phyloP scores from a whole-genome alignment of 139 green algal species.

The Chlamydomonas urium region DNA sequence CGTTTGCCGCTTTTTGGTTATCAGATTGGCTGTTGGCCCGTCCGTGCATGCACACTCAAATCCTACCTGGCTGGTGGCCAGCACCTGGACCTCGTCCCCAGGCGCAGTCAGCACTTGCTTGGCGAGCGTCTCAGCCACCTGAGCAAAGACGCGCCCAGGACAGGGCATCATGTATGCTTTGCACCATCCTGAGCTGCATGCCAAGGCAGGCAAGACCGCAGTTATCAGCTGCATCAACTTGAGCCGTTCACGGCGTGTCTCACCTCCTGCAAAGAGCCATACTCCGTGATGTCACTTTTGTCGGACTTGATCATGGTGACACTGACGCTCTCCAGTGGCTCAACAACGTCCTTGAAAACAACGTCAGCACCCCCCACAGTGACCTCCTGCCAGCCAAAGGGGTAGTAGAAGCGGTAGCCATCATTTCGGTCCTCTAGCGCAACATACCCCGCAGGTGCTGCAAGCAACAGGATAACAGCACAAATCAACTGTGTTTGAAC shows the following conservation, averaged over 20 bases:
- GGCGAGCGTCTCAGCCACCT: constrained; percentile 50
- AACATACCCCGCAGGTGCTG: too few relatives aligned
- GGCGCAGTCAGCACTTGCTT: constrained; percentile 62
- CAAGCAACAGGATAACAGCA: too few relatives aligned
- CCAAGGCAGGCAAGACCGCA: not conserved
- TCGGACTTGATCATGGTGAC: constrained; percentile 86
- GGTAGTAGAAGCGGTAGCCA: constrained; percentile 93
- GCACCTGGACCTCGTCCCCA: constrained; percentile 70
- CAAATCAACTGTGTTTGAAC: too few relatives aligned
- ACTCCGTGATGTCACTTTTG: constrained; percentile 81
- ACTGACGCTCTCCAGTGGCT: constrained; percentile 92
- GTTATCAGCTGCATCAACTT: constrained; percentile 1
- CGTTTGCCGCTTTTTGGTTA: too few relatives aligned
- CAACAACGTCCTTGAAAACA: constrained; percentile 97
- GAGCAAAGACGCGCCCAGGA: too few relatives aligned
- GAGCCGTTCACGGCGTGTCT: too few relatives aligned
- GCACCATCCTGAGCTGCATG: too few relatives aligned
- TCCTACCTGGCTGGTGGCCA: constrained; percentile 60
- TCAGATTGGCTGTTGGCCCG: too few relatives aligned
- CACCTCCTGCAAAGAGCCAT: constrained; percentile 46
- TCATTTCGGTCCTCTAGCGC: constrained; percentile 86
- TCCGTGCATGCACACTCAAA: too few relatives aligned
- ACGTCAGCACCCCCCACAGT: constrained; percentile 80
- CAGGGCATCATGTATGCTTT: too few relatives aligned
- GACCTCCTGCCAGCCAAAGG: constrained; percentile 96